phyloP scores from a whole-genome alignment of 192 early-diverging fungal species.

The Umbelopsis sp. region DNA sequence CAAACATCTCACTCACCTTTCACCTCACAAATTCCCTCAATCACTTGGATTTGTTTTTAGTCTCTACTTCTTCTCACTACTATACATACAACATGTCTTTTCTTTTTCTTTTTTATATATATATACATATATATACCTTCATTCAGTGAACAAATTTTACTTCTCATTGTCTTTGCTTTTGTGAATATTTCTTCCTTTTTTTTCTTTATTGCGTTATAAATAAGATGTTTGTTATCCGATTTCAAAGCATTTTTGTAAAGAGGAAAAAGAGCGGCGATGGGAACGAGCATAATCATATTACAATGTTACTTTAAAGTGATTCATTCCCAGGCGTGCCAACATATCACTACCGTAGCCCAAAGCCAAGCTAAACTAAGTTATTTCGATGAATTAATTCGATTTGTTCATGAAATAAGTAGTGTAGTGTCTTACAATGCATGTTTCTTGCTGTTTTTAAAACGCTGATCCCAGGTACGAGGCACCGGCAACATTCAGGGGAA shows the following conservation, averaged over 20 bases:
- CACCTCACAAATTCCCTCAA: background rate
- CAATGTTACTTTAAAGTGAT: no score
- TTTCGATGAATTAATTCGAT: no score
- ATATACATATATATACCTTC: conserved; percentile 5
- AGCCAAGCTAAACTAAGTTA: no score
- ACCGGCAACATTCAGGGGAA: no score
- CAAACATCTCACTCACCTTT: background rate
- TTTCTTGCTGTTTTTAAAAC: no score
- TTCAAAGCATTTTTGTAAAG: background rate
- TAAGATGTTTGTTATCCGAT: conserved; percentile 9
- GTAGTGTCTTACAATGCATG: no score
- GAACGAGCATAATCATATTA: no score
- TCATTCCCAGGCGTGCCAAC: no score
- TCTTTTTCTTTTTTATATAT: conserved; percentile 4
- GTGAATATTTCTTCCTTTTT: conserved; percentile 3
- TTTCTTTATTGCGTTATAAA: background rate
- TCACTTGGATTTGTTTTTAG: background rate
- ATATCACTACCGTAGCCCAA: no score
- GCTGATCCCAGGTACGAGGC: no score
- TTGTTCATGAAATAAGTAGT: no score
- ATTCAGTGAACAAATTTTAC: conserved; percentile 14
- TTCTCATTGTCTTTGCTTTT: background rate
- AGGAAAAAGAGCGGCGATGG: no score
- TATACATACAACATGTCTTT: conserved; percentile 21
- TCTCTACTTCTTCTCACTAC: conserved; percentile 8